Conservation (phyloP, 2,329 filamentous ascomycete genomes). For the Tolypocladium cylindrosporum region DNA sequence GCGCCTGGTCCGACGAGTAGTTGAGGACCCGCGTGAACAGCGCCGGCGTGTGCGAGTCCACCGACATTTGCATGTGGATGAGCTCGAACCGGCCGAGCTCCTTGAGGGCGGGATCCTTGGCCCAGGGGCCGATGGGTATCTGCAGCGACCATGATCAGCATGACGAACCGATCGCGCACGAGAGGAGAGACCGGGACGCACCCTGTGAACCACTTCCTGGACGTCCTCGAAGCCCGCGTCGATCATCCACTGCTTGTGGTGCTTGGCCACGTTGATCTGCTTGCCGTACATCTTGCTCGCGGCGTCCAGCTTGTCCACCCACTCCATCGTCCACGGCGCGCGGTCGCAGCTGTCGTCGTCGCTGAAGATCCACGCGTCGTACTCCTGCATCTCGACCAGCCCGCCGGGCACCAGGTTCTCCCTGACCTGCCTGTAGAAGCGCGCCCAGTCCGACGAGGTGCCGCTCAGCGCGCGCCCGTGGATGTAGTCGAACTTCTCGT, state of each 20-base stretch:
- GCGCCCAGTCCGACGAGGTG: constrained; percentile 20
- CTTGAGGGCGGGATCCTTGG: constrained; percentile 24
- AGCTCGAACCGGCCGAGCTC: constrained; percentile 25
- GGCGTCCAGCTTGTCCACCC: constrained; percentile 24
- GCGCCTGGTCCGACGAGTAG: constrained; percentile 28
- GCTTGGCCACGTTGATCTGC: constrained; percentile 25
- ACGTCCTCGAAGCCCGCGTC: constrained; percentile 28
- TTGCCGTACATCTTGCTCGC: constrained; percentile 26
- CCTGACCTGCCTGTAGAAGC: constrained; percentile 18
- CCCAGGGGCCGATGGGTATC: constrained; percentile 29
- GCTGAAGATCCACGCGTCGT: constrained; percentile 26
- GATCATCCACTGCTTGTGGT: constrained; percentile 26
- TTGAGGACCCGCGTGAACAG: constrained; percentile 27
- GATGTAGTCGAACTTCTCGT: constrained; percentile 27
- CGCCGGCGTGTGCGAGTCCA: constrained; percentile 29
- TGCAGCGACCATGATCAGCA: constrained; percentile 6
- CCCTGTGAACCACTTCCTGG: constrained; percentile 16
- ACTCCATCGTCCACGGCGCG: constrained; percentile 27
- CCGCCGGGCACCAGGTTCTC: constrained; percentile 23
- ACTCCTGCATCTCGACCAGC: constrained; percentile 28
- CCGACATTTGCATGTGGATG: constrained; percentile 31
- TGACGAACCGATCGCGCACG: too few species aligned
- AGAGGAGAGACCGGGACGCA: constrained; percentile 7
- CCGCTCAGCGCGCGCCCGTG: constrained; percentile 22
- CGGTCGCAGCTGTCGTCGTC: constrained; percentile 26